phyloP scores from a whole-genome alignment of 331 rosid species.

The Cydonia oblonga region DNA sequence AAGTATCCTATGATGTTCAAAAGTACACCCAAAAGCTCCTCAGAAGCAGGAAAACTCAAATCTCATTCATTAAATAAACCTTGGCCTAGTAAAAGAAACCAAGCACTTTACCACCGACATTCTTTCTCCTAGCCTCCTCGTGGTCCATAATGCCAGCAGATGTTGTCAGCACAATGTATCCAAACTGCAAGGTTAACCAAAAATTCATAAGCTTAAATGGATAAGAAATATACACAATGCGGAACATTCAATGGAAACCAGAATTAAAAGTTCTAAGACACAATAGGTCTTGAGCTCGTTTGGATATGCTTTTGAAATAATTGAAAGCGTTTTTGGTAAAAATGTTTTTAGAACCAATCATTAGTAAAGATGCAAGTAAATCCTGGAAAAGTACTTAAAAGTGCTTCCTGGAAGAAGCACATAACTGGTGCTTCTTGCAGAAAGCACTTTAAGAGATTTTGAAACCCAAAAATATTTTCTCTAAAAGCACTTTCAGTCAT shows the following conservation, averaged over 20 bases:
- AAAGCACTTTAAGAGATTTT: no score
- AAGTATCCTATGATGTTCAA: not conserved
- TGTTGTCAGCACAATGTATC: slow-evolving; percentile 29
- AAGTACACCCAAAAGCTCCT: not conserved
- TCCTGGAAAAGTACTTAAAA: no score
- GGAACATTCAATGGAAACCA: not conserved
- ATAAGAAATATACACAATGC: not conserved
- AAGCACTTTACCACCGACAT: slow-evolving; percentile 36
- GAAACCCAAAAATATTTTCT: no score
- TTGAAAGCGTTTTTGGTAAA: no score
- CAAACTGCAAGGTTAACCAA: slow-evolving; percentile 16
- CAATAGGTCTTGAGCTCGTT: no score
- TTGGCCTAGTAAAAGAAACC: slow-evolving; percentile 31
- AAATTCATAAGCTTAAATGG: not conserved
- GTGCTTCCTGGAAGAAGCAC: no score
- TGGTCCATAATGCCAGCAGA: slow-evolving; percentile 40
- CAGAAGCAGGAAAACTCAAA: not conserved
- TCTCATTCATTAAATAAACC: not conserved
- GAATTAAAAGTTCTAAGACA: not conserved
- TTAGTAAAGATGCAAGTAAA: no score
- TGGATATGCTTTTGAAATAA: no score
- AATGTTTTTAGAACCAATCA: no score
- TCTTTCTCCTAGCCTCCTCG: slow-evolving; percentile 35
- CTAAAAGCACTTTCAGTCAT: no score
- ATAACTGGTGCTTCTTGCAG: no score